These are phyloP conservation scores for Vairimorpha ceranae DNA, from an alignment of 371 early-diverging fungal species.

Conservation along the genomic window DNA sequence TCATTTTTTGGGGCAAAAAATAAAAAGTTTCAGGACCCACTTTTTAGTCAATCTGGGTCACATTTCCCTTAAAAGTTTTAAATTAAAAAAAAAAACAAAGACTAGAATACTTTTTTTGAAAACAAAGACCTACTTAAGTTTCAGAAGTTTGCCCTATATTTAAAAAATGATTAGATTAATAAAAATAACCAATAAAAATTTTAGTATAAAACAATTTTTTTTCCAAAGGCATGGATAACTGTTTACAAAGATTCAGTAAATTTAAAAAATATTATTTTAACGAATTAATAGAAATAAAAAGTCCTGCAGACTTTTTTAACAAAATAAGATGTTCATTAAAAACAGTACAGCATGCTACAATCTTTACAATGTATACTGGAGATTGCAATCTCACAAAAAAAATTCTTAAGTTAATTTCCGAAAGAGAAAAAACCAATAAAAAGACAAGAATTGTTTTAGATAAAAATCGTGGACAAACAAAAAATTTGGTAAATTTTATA, in stretches of 20 bases:
- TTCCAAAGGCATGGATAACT: too few species aligned
- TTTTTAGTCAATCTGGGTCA: too few species aligned
- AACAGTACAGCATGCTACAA: not conserved
- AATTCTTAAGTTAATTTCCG: slow-evolving; percentile 10
- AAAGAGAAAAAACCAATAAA: slow-evolving; percentile 9
- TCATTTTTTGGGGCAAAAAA: too few species aligned
- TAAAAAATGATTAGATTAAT: too few species aligned
- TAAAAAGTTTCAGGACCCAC: too few species aligned
- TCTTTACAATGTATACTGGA: slow-evolving; percentile 34
- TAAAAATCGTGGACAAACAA: slow-evolving; percentile 11
- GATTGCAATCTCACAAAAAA: not conserved
- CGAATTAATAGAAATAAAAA: not conserved
- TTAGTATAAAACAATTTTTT: too few species aligned
- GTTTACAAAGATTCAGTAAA: not conserved
- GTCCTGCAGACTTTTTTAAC: slow-evolving; percentile 23
- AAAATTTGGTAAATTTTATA: slow-evolving; percentile 1
- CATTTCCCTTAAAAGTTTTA: too few species aligned
- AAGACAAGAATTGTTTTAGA: slow-evolving; percentile 33
- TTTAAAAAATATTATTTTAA: not conserved
- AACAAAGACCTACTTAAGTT: too few species aligned
- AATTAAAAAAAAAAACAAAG: too few species aligned
- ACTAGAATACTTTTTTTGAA: too few species aligned
- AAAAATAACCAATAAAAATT: too few species aligned
- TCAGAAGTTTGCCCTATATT: too few species aligned
- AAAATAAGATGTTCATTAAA: slow-evolving; percentile 1